Conservation (phyloP, 2,329 filamentous ascomycete genomes). For the Pyricularia grisea region DNA sequence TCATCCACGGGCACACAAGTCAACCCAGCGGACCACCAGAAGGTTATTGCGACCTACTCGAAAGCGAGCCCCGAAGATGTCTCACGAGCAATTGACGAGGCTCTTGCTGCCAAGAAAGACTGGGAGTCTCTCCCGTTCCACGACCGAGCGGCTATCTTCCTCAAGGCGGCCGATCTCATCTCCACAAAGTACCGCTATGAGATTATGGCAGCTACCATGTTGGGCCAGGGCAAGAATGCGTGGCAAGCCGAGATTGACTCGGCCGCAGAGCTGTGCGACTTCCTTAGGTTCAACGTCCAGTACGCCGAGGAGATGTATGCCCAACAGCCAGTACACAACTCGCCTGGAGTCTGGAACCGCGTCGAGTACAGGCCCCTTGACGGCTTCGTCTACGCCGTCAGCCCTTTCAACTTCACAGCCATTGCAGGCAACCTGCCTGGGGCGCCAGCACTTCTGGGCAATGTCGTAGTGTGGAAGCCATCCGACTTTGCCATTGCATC, state of each 20-base stretch:
- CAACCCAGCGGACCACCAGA: slow-evolving; percentile 74
- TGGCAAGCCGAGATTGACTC: slow-evolving; percentile 99
- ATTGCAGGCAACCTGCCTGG: slow-evolving; percentile 82
- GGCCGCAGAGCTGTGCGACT: slow-evolving; percentile 86
- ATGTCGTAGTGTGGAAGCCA: slow-evolving; percentile 97
- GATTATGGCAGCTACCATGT: slow-evolving; percentile 90
- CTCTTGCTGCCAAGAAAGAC: slow-evolving; percentile 72
- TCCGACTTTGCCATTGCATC: slow-evolving; percentile 81
- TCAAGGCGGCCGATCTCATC: slow-evolving; percentile 91
- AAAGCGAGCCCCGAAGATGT: slow-evolving; percentile 72
- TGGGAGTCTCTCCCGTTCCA: slow-evolving; percentile 86
- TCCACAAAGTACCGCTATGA: slow-evolving; percentile 91
- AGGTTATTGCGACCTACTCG: slow-evolving; percentile 73
- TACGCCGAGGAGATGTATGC: slow-evolving; percentile 88
- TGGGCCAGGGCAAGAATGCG: slow-evolving; percentile 95
- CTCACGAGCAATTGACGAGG: slow-evolving; percentile 68
- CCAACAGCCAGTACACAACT: slow-evolving; percentile 77
- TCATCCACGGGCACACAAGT: slow-evolving; percentile 59
- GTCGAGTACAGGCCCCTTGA: slow-evolving; percentile 84
- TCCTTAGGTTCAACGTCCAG: slow-evolving; percentile 88
- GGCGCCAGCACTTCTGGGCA: slow-evolving; percentile 80
- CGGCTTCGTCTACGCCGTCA: slow-evolving; percentile 90
- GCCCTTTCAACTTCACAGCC: slow-evolving; percentile 95
- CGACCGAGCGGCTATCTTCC: slow-evolving; percentile 85
- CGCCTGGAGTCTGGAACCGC: slow-evolving; percentile 82